Base-by-base conservation (phyloP, 2,329 filamentous ascomycete species). In the Hypoxylon rubiginosum region DNA sequence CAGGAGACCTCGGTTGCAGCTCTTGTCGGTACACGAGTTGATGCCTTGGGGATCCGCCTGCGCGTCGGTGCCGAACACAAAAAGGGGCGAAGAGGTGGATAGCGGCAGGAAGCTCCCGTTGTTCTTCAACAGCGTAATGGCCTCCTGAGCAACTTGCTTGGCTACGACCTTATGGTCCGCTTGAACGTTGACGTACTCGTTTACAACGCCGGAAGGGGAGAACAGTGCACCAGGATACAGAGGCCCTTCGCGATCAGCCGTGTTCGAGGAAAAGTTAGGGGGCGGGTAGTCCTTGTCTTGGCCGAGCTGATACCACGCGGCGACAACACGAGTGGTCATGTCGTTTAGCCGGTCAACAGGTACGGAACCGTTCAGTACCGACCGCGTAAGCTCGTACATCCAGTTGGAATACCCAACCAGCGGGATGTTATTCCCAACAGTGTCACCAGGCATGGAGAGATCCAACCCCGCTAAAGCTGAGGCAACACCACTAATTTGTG, bases 381-480 rank as follows among this genome's bases (percentile, higher is more conserved):
- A 82, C 2, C 80, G 81, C 2, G 85, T 86, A 45, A 89, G 78
- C 62, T 88, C 84, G 57, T 82, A 83, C 58, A 81, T 84, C 85
- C 86, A 88, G 71, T 85, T 84, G 50, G 83, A 83, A 30, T 77
- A 75, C 4, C 86, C 87, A 8, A 85, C 71, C 7, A 88, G 77
- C 0, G 86, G 85, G 45, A 88, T 77, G 61, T 67, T 68, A 61
- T 77, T 76, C 10, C 75, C 73, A 51, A 80, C 84, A 1, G 84
- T 83, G 30, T 94, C 92, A 15, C 85, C 85, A 0, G 84, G 85
- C 75, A 85, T 86, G 53, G 83, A 84, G 74, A 86, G 84, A 66
- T 95, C 92, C 8, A 95, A 83, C 2, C 92, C 92, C 43, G 91
- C 89, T 10, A 95, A 81, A 3, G 91, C 90, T 69, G 89, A 89